These are phyloP conservation scores for Aechmea fasciata DNA, from an alignment of 176 grass and related monocot species.

Conservation along the genomic window DNA sequence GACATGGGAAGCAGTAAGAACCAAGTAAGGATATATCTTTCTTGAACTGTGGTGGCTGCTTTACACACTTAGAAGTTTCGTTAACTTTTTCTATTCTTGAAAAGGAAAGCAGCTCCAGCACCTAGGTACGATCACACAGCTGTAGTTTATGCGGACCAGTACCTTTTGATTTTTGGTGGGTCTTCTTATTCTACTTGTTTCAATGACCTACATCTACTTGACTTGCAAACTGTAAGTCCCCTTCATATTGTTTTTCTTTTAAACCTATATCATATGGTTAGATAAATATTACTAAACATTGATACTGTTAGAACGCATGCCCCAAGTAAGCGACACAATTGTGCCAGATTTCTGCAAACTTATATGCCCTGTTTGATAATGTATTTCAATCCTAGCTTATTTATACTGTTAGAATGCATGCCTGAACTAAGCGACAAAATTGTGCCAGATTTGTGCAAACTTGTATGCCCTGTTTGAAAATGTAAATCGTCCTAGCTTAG, in stretches of 20 bases:
- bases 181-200: constrained; percentile 94
- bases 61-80: neutral
- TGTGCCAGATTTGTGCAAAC: no score
- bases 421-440: no score
- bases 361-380: no score
- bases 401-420: no score
- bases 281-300: constrained; percentile 10
- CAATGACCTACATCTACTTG: constrained; percentile 81
- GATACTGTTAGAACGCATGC: constrained; percentile 2
- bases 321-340: no score
- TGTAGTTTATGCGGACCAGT: constrained; percentile 59
- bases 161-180: constrained; percentile 93
- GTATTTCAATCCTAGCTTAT: no score
- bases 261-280: neutral
- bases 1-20: constrained; percentile 74
- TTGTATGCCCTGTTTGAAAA: no score
- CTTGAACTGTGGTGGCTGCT: constrained; percentile 10
- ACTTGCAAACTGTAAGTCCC: constrained; percentile 64
- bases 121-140: constrained; percentile 86
- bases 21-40: constrained; percentile 40
- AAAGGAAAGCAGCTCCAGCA: constrained; percentile 57
- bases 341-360: no score
- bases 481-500: no score
- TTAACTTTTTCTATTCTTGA: constrained; percentile 18
- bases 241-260: neutral